Evolutionary conservation across 2,329 filamentous ascomycete species (phyloP), one percentile per base, ranked within the genome.

Genomic region (Pyrenochaeta sp.): DNA sequence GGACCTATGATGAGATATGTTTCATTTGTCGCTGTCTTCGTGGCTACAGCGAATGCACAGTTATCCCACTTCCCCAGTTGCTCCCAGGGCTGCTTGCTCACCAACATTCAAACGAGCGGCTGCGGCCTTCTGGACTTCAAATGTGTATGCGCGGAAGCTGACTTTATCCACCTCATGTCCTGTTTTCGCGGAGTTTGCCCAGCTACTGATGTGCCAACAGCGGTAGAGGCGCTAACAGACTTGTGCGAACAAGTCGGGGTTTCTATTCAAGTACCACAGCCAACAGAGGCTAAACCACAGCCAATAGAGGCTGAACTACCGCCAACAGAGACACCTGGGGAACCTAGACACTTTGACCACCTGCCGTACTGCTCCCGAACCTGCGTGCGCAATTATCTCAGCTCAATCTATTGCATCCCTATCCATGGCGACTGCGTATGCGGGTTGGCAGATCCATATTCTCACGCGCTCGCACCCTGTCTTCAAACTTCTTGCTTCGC

Each of bases 41-140:
- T 76, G 58, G 70, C 76, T 54, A 57, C 81, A 42, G 77, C 73
- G 57, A 67, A 72, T 42, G 77, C 80, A 43, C 79, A 82, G 67
- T 81, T 28, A 68, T 72, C 8, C 59, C 80, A 56, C 65, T 82
- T 6, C 81, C 80, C 12, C n/a, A 42, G 8, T 82, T 19, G 72
- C 79, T 10, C 60, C 63, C 42, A 30, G 9, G 68, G 61, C 69
- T 42, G 70, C 74, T 22, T 83, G 81, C 68, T 56, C 65, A 30
- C 5, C 28, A 30, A 9, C 9, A 30, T 30, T 30, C 28, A 30
- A 30, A 30, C 9, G 28, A 30, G 5, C 9, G 28, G 28, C 28
- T 30, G 28, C 9, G 28, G 28, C 28, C 9, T 30, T 5, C 5
- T 5, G 5, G 28, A 30, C 28, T 5, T 30, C 28, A 30, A 30